Base-by-base conservation (phyloP, 2,329 filamentous ascomycete genomes). In the Botrytis sinoallii region DNA sequence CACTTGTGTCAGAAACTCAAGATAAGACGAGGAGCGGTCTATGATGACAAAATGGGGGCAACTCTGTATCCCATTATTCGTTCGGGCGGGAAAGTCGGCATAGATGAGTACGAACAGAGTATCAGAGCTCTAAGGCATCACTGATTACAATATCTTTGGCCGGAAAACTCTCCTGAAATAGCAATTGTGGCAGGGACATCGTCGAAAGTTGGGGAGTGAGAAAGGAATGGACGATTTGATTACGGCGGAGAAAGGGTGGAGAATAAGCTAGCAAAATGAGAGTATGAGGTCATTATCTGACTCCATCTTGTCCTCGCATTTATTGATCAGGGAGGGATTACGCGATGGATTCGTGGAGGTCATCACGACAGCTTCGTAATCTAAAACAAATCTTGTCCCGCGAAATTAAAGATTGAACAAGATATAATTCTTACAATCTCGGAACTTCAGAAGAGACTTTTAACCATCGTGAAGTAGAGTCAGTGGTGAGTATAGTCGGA, bases 261-360 rank as follows among this genome's bases (percentile, higher is more conserved):
- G 25, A 42, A 42, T 42, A 48, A 68, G 25, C 38, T 57, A 38
- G 42, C 35, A 68, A 57, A 25, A 68, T 20, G 4, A 57, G 25
- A 67, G 25, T 25, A 68, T 68, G 66, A 68, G 48, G n/a, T 55
- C 25, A 57, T 68, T 5, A 42, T 57, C 48, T 42, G 35, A 68
- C 48, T 57, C 18, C 38, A 68, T 68, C 0, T 4, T 40, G 46
- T 40, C 46, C 35, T 68, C 14, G 16, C 46, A 20, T 40, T 40
- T 40, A 55, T 55, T 29, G 35, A 25, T 18, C 46, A 40, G 40
- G 65, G 46, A 57, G 46, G 35, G 29, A 68, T 40, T 29, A 68
- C 25, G 35, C 46, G 65, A 68, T 57, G 35, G 16, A 40, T 68
- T 55, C 5, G 25, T 68, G 25, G 52, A 18, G 4, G 10, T 32